Evolutionary conservation across 2,329 filamentous ascomycete species (phyloP), one percentile per base, ranked within the genome.

Genomic region (Fusarium sp.): DNA sequence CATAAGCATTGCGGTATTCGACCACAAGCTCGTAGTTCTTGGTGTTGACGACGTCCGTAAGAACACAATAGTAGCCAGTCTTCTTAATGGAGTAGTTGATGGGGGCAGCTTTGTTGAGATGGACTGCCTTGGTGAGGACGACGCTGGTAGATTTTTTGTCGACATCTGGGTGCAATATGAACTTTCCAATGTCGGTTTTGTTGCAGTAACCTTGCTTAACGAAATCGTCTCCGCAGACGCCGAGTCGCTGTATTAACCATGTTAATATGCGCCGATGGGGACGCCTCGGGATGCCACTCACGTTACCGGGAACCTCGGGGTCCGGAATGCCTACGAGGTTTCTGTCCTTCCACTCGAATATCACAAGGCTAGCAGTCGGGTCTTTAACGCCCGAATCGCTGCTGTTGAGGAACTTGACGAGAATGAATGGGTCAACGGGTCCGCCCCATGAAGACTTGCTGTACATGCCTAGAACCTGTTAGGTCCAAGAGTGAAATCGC

Each of bases 11-110:
- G 67, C 94, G 90, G 80, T 98, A 99, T 75, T 96, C 94, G 45
- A 96, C 91, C 16, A 96, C 88, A 10, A 92, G 94, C 48, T 86
- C 87, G 78, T 97, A 99, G 46, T 93, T 86, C 21, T 87, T 84
- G 1, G 86, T 84, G 27, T 86, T 89, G 78, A 89, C 95, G 23
- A 87, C 87, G 69, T 89, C 90, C 2, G 93, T 96, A 55, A 93
- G 89, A 63, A 99, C 91, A 76, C 96, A 99, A 80, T 97, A 99
- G 81, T 98, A 99, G 28, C 96, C 96, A 0, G 96, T 99, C 80
- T 93, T 93, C 76, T 90, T 90, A 74, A 98, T 90, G 8, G 88
- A 85, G 78, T 98, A 99, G 68, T 93, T 92, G 78, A 97, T 88
- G 4, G 90, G 85, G 13, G 86, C 84, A 3, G 93, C 87, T 59